Evolutionary conservation across 495 filamentous ascomycete species (phyloP).

Genomic region (Bathelium albidoporum): DNA sequence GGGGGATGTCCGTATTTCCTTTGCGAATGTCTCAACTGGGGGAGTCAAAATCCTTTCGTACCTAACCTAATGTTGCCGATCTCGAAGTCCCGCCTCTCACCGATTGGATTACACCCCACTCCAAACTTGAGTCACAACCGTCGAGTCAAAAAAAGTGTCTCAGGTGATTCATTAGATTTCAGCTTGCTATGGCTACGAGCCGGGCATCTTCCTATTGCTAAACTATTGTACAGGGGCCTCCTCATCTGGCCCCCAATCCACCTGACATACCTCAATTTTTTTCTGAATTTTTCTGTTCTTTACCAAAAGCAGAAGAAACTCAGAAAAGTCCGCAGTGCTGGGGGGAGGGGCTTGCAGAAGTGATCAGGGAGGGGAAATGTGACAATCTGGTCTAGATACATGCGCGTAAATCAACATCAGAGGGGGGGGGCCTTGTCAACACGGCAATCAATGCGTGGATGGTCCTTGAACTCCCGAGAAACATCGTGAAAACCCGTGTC

Average conservation of each 20-base stretch:
- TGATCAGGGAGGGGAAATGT: neutral
- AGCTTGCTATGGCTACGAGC: too few species aligned
- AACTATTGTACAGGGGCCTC: too few species aligned
- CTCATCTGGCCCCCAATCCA: too few species aligned
- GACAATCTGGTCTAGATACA: neutral
- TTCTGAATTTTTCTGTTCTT: slow-evolving; percentile 2
- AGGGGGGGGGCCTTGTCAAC: neutral
- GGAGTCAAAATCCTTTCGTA: too few species aligned
- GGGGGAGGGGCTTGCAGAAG: neutral
- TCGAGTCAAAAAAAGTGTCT: too few species aligned
- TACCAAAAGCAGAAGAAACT: neutral
- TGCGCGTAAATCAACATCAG: neutral
- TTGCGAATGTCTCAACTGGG: too few species aligned
- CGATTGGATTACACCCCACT: too few species aligned
- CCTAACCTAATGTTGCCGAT: neutral
- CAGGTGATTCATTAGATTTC: too few species aligned
- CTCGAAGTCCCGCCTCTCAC: too few species aligned
- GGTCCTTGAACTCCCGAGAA: neutral
- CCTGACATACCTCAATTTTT: neutral
- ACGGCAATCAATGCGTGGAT: neutral
- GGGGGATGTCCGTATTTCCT: too few species aligned
- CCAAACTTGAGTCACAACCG: too few species aligned
- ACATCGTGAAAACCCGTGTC: neutral
- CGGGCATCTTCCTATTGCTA: too few species aligned
- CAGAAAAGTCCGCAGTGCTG: neutral